Conservation (phyloP, 495 filamentous ascomycete species). For the Venustampulla echinocandica region DNA sequence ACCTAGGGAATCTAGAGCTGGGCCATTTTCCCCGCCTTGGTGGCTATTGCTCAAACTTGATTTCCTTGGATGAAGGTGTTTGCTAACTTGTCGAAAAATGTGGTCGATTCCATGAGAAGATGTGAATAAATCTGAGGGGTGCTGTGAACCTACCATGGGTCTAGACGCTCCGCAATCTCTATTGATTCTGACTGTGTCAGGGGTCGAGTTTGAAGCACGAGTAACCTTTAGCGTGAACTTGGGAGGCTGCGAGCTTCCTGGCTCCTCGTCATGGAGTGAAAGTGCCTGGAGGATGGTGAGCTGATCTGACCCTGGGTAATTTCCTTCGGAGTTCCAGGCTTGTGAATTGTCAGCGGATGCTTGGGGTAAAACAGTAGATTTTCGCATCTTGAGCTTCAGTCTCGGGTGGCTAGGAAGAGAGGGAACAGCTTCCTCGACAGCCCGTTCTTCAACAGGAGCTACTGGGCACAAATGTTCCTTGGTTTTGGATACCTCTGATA, state of each 20-base stretch:
- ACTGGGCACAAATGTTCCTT: background rate
- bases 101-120: constrained; percentile 13
- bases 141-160: background rate
- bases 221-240: constrained; percentile 31
- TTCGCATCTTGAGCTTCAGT: constrained; percentile 14
- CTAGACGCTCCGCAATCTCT: constrained; percentile 6
- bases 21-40: background rate
- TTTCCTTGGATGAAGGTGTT: constrained; percentile 30
- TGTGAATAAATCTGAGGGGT: constrained; percentile 22
- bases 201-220: constrained; percentile 7
- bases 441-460: background rate
- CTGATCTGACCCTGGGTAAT: constrained; percentile 13
- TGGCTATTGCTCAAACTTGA: constrained; percentile 14
- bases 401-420: constrained; percentile 3
- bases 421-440: background rate
- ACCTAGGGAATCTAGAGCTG: background rate
- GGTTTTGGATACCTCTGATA: background rate
- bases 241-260: constrained; percentile 7
- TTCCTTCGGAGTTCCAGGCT: constrained; percentile 16
- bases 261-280: background rate
- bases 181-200: constrained; percentile 17
- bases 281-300: constrained; percentile 1
- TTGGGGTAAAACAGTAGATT: background rate
- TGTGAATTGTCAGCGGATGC: constrained; percentile 5
- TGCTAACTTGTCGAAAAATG: constrained; percentile 21